Conservation (phyloP, 306 rosid genomes). For the Gillenia trifoliata region DNA sequence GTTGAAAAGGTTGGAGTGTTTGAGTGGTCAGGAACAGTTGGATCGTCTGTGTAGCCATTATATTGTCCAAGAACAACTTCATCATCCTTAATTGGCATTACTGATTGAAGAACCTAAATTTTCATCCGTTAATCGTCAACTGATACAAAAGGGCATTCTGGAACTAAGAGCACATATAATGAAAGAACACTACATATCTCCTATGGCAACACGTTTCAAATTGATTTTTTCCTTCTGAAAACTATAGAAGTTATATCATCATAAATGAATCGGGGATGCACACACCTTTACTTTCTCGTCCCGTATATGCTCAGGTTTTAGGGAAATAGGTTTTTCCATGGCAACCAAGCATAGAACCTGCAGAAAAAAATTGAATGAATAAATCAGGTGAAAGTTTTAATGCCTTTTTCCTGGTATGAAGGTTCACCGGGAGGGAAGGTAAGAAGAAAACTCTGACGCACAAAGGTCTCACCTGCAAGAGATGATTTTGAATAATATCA, state of each 20-base stretch:
- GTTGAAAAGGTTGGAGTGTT: conserved; percentile 96
- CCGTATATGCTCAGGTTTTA: conserved; percentile 88
- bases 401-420: neutral
- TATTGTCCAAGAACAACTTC: conserved; percentile 95
- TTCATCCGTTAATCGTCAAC: conserved; percentile 18
- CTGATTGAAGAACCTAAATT: conserved; percentile 87
- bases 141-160: conserved; percentile 5
- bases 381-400: neutral
- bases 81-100: conserved; percentile 73
- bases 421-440: neutral
- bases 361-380: neutral
- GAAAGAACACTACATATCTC: neutral
- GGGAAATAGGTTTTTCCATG: conserved; percentile 95
- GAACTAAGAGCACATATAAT: conserved; percentile 13
- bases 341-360: conserved; percentile 95
- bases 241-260: neutral
- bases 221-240: neutral
- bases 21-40: conserved; percentile 87
- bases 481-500: conserved; percentile 95
- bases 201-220: neutral
- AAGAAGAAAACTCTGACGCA: neutral
- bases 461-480: conserved; percentile 68
- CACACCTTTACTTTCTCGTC: conserved; percentile 99
- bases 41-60: conserved; percentile 90
- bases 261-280: neutral